Conservation (phyloP, 2,329 filamentous ascomycete genomes). For the Fusarium nisikadoi region DNA sequence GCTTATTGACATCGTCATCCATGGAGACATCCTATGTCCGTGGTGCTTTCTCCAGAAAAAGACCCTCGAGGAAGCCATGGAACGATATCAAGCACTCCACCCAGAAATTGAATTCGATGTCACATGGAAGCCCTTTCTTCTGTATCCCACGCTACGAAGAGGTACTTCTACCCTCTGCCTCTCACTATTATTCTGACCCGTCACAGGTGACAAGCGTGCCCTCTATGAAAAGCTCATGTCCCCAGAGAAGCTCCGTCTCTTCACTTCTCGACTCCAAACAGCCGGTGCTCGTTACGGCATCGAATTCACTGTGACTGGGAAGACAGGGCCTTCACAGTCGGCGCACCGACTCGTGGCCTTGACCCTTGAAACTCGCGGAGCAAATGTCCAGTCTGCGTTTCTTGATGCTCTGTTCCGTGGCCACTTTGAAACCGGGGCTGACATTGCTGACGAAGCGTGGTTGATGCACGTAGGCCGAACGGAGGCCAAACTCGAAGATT, state of each 20-base stretch:
- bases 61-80: conserved; percentile 58
- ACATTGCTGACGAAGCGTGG: conserved; percentile 55
- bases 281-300: conserved; percentile 52
- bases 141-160: conserved; percentile 51
- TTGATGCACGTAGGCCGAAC: conserved; percentile 50
- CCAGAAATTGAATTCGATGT: conserved; percentile 59
- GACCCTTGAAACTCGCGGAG: conserved; percentile 48
- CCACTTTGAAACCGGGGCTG: conserved; percentile 55
- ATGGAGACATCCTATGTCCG: conserved; percentile 62
- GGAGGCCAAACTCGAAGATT: conserved; percentile 46
- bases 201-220: conserved; percentile 48
- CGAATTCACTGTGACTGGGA: conserved; percentile 54
- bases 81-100: conserved; percentile 51
- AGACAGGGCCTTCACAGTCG: conserved; percentile 56
- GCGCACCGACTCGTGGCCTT: conserved; percentile 61
- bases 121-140: conserved; percentile 59
- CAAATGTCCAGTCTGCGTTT: conserved; percentile 52
- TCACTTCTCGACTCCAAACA: conserved; percentile 47
- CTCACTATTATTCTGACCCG: background rate
- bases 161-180: conserved; percentile 29
- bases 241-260: conserved; percentile 40
- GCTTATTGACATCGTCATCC: conserved; percentile 54
- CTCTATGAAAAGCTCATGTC: conserved; percentile 51
- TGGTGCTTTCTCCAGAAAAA: conserved; percentile 63
- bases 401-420: conserved; percentile 55